A percentile compares a stretch with the other conserved stretches of the same genome.
Conservation (phyloP, 139 green algal species). For the Nannochloris sp. region DNA sequence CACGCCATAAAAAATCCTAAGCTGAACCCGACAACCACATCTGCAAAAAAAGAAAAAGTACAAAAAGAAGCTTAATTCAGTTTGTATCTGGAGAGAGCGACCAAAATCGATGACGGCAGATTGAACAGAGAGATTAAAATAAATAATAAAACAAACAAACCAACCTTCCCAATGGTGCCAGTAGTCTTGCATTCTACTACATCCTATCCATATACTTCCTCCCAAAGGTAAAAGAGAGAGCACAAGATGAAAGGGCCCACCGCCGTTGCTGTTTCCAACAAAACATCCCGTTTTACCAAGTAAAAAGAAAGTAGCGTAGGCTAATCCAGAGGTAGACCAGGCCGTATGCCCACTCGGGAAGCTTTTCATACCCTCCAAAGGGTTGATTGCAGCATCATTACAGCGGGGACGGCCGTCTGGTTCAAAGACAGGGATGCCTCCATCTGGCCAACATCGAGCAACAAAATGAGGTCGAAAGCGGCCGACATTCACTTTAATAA, state of each 20-base stretch:
- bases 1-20: constrained; percentile 19
- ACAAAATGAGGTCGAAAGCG: constrained; percentile 49
- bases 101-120: too few species aligned
- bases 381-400: constrained; percentile 7
- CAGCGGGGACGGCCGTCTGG: constrained; percentile 28
- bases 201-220: constrained; percentile 21
- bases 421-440: background rate
- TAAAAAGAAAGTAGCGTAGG: constrained; percentile 46
- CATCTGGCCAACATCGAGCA: constrained; percentile 47
- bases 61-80: background rate
- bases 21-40: constrained; percentile 12
- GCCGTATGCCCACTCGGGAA: constrained; percentile 63
- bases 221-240: constrained; percentile 31
- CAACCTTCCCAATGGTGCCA: constrained; percentile 2
- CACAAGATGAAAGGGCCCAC: constrained; percentile 15
- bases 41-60: background rate
- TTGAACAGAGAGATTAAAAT: too few species aligned
- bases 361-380: constrained; percentile 48
- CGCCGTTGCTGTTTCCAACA: constrained; percentile 7
- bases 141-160: too few species aligned
- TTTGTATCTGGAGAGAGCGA: background rate
- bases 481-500: constrained; percentile 38
- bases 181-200: constrained; percentile 16
- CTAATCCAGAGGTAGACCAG: constrained; percentile 48
- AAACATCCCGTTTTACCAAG: constrained; percentile 48